phyloP scores from a whole-genome alignment of 2,329 filamentous ascomycete species.

The Aotearoamyces nothofagi region DNA sequence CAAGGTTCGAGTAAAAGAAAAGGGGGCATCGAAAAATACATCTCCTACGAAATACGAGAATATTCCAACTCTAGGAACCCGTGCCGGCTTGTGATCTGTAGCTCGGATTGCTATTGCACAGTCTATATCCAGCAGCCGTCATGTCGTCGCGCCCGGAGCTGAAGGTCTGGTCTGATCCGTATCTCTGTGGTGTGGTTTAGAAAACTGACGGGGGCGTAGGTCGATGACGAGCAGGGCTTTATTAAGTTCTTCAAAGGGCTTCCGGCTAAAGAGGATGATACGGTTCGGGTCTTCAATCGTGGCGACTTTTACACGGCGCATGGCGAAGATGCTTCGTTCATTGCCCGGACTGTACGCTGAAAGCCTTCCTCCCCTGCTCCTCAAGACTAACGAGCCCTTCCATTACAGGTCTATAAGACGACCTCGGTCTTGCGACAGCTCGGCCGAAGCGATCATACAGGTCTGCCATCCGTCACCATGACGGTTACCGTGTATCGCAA shows the following conservation, averaged over 20 bases:
- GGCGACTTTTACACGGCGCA: constrained; percentile 95
- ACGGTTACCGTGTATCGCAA: constrained; percentile 89
- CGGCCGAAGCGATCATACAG: constrained; percentile 69
- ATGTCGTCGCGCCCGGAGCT: constrained; percentile 42
- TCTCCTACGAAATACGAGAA: too few relatives aligned
- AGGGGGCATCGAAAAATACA: too few relatives aligned
- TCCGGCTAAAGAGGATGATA: constrained; percentile 52
- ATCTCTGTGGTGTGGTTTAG: background rate
- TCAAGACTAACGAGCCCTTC: background rate
- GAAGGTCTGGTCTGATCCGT: constrained; percentile 20
- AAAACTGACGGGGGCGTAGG: constrained; percentile 29
- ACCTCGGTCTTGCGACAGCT: constrained; percentile 88
- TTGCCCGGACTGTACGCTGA: constrained; percentile 58
- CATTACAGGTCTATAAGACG: constrained; percentile 74
- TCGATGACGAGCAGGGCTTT: constrained; percentile 94
- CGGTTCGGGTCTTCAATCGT: constrained; percentile 82
- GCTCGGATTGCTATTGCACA: too few relatives aligned
- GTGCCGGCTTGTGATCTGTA: too few relatives aligned
- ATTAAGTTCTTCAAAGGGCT: constrained; percentile 93
- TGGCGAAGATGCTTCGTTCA: constrained; percentile 69
- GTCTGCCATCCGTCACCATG: constrained; percentile 86
- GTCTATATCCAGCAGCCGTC: too few relatives aligned
- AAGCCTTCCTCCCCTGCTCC: background rate
- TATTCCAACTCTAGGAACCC: too few relatives aligned
- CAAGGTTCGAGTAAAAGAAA: too few relatives aligned